Conservation (phyloP, 2,329 filamentous ascomycete genomes). For the Fonsecaea pedrosoi region DNA sequence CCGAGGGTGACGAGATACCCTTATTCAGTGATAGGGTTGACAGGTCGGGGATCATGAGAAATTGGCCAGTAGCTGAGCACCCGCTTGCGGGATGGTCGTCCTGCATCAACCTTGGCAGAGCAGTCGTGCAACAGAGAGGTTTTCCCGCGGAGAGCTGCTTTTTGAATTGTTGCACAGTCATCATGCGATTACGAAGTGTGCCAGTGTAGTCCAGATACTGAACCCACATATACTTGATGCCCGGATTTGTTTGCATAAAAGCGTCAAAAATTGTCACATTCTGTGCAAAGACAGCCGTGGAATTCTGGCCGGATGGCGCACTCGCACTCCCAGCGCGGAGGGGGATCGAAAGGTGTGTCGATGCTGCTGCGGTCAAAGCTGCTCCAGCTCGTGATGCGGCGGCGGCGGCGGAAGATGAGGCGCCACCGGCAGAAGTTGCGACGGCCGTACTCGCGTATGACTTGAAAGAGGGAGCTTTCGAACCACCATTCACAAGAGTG, state of each 20-base stretch:
- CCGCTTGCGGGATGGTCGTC: constrained; percentile 66
- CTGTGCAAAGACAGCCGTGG: constrained; percentile 28
- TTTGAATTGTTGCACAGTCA: constrained; percentile 67
- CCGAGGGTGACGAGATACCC: constrained; percentile 62
- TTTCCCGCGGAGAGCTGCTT: constrained; percentile 55
- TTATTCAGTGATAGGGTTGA: constrained; percentile 66
- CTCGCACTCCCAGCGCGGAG: constrained; percentile 25
- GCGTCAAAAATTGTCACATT: constrained; percentile 45
- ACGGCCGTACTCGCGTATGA: constrained; percentile 36
- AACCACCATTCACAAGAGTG: constrained; percentile 39
- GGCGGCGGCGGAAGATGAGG: constrained; percentile 2
- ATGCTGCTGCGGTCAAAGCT: constrained; percentile 18
- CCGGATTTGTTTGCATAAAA: constrained; percentile 59
- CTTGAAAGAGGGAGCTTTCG: constrained; percentile 33
- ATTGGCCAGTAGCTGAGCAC: constrained; percentile 67
- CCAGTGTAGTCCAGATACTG: constrained; percentile 83
- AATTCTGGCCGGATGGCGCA: constrained; percentile 19
- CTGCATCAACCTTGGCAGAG: constrained; percentile 70
- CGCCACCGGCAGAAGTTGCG: constrained; percentile 16
- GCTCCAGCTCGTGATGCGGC: constrained; percentile 17
- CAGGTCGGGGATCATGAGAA: constrained; percentile 71
- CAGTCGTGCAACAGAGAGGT: constrained; percentile 68
- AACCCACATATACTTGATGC: constrained; percentile 71
- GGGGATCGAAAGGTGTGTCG: constrained; percentile 17
- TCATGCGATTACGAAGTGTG: constrained; percentile 68